A percentile compares a stretch with the other conserved stretches of the same genome.
Evolutionary conservation across 148 eudicot genomes (phyloP).

Genomic region (Heliamphora exappendiculata): DNA sequence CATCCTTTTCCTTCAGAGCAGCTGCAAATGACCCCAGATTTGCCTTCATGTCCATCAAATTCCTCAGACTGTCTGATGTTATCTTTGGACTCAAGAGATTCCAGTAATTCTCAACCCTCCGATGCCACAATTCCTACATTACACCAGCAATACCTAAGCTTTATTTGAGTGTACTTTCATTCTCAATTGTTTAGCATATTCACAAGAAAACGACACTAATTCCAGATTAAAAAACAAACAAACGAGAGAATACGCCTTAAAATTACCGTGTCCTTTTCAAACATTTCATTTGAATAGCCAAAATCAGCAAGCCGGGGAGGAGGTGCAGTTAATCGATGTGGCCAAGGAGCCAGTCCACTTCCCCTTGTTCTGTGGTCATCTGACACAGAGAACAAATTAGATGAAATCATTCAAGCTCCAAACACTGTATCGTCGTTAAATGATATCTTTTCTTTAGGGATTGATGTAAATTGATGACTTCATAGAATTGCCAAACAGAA

Average conservation of each 20-base stretch:
- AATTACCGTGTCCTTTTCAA: constrained; percentile 85
- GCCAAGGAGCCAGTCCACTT: constrained; percentile 95
- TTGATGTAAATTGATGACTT: neutral
- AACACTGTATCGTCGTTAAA: neutral
- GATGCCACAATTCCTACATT: constrained; percentile 54
- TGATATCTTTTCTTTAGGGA: neutral
- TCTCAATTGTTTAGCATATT: too few species aligned
- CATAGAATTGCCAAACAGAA: neutral
- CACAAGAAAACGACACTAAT: too few species aligned
- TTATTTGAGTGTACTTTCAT: too few species aligned
- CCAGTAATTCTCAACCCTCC: constrained; percentile 63
- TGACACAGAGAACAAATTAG: constrained; percentile 24
- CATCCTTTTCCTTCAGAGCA: constrained; percentile 59
- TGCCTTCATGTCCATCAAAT: constrained; percentile 81
- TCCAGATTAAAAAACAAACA: too few species aligned
- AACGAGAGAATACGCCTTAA: neutral
- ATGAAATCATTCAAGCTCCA: constrained; percentile 3
- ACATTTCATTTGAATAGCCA: constrained; percentile 70
- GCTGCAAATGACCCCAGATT: constrained; percentile 71
- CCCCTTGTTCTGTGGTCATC: constrained; percentile 86
- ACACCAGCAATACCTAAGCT: too few species aligned
- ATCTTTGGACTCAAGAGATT: constrained; percentile 57
- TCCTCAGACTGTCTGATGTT: constrained; percentile 44
- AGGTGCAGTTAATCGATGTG: constrained; percentile 80
- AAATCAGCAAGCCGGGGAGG: constrained; percentile 99